Base-by-base conservation (phyloP, 495 filamentous ascomycete species). In the Neurospora cerealis region DNA sequence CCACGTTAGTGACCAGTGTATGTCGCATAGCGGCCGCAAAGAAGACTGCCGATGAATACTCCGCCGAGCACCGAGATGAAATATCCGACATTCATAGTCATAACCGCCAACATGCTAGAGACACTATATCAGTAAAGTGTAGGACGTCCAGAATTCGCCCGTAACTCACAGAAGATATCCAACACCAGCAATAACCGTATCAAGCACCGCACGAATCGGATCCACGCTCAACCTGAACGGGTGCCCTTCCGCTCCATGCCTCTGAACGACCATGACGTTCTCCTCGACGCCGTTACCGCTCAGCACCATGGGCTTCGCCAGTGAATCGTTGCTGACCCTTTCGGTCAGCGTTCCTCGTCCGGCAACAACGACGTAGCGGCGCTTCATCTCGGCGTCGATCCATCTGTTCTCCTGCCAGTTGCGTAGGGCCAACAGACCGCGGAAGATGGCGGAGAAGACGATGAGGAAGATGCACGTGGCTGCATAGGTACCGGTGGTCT, bases 11-110 rank as follows among this genome's bases (percentile, higher is more conserved):
- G 83, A 3, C 81, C 79, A 17, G 72, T 70, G 9, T 73, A 70
- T 75, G 66, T 78, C 48, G 81, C 80, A 76, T 90, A 94, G 74
- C 95, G 85, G 15, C 95, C 95, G 69, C 95, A 86, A 0, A 88
- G 87, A 42, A 98, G 83, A 81, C 95, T 95, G 17, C 95, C 95
- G 5, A 96, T 77, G 79, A 97, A 97, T 2, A 89, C 87, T 7
- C 95, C 95, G 7, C 83, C 92, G 32, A 98, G 88, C 1, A 97
- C 88, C 2, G 95, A 94, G 36, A 95, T 83, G 83, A 97, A 98
- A 78, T 97, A 98, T n/a, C 95, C 95, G 62, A 98, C 88, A 78
- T 98, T 98, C 89, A 95, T 88, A 4, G 94, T 96, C 95, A 98
- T 98, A 77, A 97, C 93, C n/a, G 93, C 95, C 83, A 98, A 85